Base-by-base conservation (phyloP, 768 basidiomycete species). In the Lentinula detonsa region DNA sequence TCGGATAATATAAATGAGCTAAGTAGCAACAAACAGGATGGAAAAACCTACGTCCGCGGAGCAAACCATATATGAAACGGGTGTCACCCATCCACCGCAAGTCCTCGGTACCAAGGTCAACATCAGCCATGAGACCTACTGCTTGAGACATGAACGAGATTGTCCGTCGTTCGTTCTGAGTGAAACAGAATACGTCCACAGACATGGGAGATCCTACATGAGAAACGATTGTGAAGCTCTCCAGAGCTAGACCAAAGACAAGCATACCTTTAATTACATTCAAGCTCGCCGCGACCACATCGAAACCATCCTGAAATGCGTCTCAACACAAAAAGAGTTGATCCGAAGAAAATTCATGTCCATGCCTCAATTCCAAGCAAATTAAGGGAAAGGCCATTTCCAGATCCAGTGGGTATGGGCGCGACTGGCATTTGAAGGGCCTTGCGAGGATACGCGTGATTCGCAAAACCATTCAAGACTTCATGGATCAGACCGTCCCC, bases 401-500 rank as follows among this genome's bases (percentile, higher is more conserved):
- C 92, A 11, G 90, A 90, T 2, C 92, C 92, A 16, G 88, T 86
- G 5, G 93, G 91, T 67, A 95, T 84, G 3, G 88, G 91, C 0
- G 85, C 85, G 28, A 95, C 73, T 1, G 93, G 91, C 34, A 85
- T 84, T 49, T 68, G 70, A 60, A 94, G 81, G 0, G 89, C 92
- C 51, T 76, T 77, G 39, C 74, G 70, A 1, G 87, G 83, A 40
- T 85, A 75, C 33, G 75, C 71, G 61, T 90, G 87, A 57, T 85
- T 75, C 2, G 88, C 85, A 60, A 94, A 84, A 2, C 93, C 93
- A 67, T 95, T 95, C 69, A 93, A 66, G 23, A 92, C 78, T 73
- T 95, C 93, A 67, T 94, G 89, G 15, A 93, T 68, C 39, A 92
- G 77, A 7, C 93, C 93, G 66, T 95, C 93, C 0, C 93, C 93